A percentile compares a stretch with the other conserved stretches of the same genome.
phyloP scores from a whole-genome alignment of 2,329 filamentous ascomycete species.

The Penicillium sp. region DNA sequence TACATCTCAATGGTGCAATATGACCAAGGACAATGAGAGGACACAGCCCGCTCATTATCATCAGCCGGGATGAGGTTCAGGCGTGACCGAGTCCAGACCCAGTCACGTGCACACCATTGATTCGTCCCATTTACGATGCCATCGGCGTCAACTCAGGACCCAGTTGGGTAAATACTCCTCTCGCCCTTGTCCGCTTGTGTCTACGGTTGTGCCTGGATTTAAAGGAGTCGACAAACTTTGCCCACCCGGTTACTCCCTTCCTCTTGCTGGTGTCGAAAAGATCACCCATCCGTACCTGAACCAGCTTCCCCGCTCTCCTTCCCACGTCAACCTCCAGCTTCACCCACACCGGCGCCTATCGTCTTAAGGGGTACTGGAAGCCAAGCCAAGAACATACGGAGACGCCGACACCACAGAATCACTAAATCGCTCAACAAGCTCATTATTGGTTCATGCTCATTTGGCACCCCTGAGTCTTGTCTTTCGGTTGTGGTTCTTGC shows the following conservation, averaged over 20 bases:
- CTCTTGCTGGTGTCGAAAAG: background rate
- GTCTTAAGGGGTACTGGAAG: constrained; percentile 10
- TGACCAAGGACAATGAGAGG: background rate
- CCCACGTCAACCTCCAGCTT: constrained; percentile 21
- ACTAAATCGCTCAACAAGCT: background rate
- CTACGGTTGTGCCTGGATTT: background rate
- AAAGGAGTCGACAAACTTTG: background rate
- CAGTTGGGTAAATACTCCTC: background rate
- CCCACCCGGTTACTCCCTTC: background rate
- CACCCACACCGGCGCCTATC: constrained; percentile 18
- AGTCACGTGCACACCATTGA: constrained; percentile 29
- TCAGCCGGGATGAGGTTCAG: background rate
- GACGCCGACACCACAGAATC: background rate
- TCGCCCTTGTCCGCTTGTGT: background rate
- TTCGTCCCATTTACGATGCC: constrained; percentile 22
- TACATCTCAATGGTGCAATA: background rate
- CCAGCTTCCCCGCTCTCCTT: constrained; percentile 29
- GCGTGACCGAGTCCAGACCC: constrained; percentile 26
- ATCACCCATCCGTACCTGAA: constrained; percentile 12
- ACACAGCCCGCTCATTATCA: background rate
- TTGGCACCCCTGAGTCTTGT: constrained; percentile 12
- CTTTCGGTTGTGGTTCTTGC: constrained; percentile 7
- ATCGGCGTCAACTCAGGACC: constrained; percentile 6
- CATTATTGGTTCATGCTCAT: constrained; percentile 14
- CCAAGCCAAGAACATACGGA: background rate